Percentiles rank a stretch among this genome's conserved stretches.
These are phyloP conservation scores for Blastobotrys illinoisensis DNA, from an alignment of 1,139 yeast species.

Conservation along the genomic window DNA sequence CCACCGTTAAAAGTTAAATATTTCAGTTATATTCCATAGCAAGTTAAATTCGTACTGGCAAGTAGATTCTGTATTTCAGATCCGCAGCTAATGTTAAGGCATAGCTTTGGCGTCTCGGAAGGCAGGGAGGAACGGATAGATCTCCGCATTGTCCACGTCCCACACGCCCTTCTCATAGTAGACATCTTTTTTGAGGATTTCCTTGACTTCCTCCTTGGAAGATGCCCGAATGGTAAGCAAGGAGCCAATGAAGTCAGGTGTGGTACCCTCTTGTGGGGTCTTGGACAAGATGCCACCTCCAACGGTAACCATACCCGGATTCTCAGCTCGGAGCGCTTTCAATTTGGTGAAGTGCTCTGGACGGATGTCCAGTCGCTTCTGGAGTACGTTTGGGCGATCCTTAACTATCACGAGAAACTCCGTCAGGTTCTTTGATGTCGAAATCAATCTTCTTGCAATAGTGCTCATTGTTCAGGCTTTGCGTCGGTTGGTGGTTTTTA, in stretches of 20 bases:
- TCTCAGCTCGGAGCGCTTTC: neutral
- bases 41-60: too few species aligned
- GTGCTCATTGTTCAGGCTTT: neutral
- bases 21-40: too few species aligned
- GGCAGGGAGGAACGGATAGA: conserved; percentile 26
- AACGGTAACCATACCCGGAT: conserved; percentile 31
- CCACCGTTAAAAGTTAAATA: too few species aligned
- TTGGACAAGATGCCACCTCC: conserved; percentile 36
- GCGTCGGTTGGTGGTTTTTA: neutral
- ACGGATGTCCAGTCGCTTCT: conserved; percentile 44
- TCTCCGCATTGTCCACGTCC: conserved; percentile 62
- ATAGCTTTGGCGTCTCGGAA: neutral
- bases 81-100: too few species aligned
- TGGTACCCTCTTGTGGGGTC: conserved; percentile 30
- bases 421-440: neutral
- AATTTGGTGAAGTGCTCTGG: conserved; percentile 47
- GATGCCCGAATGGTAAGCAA: conserved; percentile 59
- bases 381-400: conserved; percentile 61
- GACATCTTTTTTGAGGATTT: conserved; percentile 56
- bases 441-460: neutral
- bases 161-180: conserved; percentile 65
- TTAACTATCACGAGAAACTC: conserved; percentile 48
- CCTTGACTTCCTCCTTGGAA: conserved; percentile 56
- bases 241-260: conserved; percentile 50
- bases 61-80: too few species aligned